These are phyloP conservation scores for Termitomyces titanicus DNA, from an alignment of 768 basidiomycete genomes.

Conservation along the genomic window DNA sequence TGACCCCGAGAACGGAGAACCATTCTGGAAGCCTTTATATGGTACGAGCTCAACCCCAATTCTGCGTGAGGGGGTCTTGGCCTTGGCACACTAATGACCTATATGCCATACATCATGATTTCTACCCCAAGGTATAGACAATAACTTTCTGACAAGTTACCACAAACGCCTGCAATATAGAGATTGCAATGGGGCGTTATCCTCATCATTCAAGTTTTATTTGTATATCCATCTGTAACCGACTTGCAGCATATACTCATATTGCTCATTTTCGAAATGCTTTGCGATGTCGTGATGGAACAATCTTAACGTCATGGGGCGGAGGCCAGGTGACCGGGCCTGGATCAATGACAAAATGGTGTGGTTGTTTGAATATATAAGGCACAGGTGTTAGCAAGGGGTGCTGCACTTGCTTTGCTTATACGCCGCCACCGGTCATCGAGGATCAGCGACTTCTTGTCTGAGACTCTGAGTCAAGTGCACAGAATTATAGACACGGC, in stretches of 20 bases:
- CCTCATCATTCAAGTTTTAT: neutral
- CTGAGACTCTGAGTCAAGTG: neutral
- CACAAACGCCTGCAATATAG: neutral
- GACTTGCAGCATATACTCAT: neutral
- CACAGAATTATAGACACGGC: constrained; percentile 10
- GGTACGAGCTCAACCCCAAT: neutral
- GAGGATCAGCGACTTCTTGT: constrained; percentile 8
- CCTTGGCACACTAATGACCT: neutral
- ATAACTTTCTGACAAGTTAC: neutral
- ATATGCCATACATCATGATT: neutral
- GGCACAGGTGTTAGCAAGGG: constrained; percentile 1
- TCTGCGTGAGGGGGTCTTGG: neutral
- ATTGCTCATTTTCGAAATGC: neutral
- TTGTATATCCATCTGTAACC: neutral
- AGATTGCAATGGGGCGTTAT: neutral
- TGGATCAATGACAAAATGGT: constrained; percentile 14
- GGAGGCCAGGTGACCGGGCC: constrained; percentile 9
- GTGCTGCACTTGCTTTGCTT: neutral
- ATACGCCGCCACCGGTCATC: constrained; percentile 2
- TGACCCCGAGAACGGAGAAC: constrained; percentile 1
- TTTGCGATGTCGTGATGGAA: neutral
- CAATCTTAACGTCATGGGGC: constrained; percentile 10
- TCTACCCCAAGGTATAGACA: constrained; percentile 1
- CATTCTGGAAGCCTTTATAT: neutral
- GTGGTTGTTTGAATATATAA: constrained; percentile 10